Base-by-base conservation (phyloP, 2,329 filamentous ascomycete species). In the Fusarium lyarnte region DNA sequence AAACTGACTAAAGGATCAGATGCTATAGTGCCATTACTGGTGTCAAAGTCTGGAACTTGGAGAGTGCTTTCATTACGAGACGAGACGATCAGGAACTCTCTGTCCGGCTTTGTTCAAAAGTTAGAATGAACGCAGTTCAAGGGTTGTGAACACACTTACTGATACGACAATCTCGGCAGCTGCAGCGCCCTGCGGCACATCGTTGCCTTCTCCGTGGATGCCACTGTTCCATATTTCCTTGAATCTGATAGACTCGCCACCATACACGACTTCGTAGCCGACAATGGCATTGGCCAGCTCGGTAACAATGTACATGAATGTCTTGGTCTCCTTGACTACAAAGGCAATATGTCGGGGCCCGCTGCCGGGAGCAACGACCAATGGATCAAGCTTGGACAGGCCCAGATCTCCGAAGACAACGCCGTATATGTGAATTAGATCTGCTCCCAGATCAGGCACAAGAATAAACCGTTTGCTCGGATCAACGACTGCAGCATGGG, bases 271-370 rank as follows among this genome's bases (percentile, higher is more conserved):
- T 42, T 85, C 79, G 77, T 89, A 93, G 19, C 85, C 87, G 12
- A 85, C 81, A 63, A 93, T 84, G 12, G 82, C 85, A 78, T 89
- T 91, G 54, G 81, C 78, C 54, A 93, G 82, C 80, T 94, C 91
- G 57, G 85, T 85, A n/a, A 88, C 84, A 7, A 92, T 78, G 77
- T 90, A 91, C 78, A 90, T 85, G 78, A 84, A 89, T 3, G 85
- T 88, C 72, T 82, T 84, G 57, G 79, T 74, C 55, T 76, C 76
- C 49, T 75, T 79, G 77, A 85, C 79, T 52, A 82, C 81, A 81
- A 93, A 94, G n/a, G 84, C 83, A 14, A 85, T 86, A 76, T 94
- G 91, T 36, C 91, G 85, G 2, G 92, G 92, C 0, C 92, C 92
- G 41, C 85, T 87, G 21, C 90, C 91, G 5, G 85, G 73, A 38